Evolutionary conservation across 164 flowering plant genomes (phyloP), one percentile per base, ranked within the genome.

Genomic region (Macadamia tetraphylla): DNA sequence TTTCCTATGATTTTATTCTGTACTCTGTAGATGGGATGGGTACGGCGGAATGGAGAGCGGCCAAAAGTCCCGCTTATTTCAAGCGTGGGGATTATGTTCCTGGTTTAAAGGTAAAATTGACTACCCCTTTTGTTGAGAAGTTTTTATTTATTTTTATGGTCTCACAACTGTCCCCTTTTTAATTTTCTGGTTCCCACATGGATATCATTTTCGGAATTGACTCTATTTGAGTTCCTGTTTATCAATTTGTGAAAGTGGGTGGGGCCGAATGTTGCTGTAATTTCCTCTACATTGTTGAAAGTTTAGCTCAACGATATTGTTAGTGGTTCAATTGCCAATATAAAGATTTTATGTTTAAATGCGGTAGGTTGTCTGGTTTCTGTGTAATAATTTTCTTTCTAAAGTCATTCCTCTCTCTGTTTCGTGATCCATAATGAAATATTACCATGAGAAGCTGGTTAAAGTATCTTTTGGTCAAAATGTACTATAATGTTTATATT

Each of bases 31-130:
- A 95, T 86, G 99, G 99, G 17, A 92, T 95, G 99, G 99, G 99
- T 13, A 95, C 98, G 0, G 98, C 99, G 1, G 99, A 92, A 66
- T 95, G 98, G 98, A 88, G 98, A 71, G 97, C 99, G 0, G 91
- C 98, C 0, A 95, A 95, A 86, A 92, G 94, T 79, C 92, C 99
- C 0, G 78, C 96, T 3, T 95, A 95, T 69, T 95, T 88, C 78
- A 95, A 95, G 81, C 89, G 99, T 71, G 99, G 98, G 29, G 98
- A 92, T 76, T 95, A 90, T 82, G 99, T 88, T 72, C 97, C 99
- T 74, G 99, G 99, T 0, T 80, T 94, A 82, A 94, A 92, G 97
- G 99, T 92, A 42, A 70, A 35, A 17, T 29, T 66, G 58, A 58
- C 23, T 23, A 23, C 23, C 23, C 23, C 23, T 23, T 23, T 23